Evolutionary conservation across 2,329 filamentous ascomycete species (phyloP).

Genomic region (Fusarium albosuccineum): DNA sequence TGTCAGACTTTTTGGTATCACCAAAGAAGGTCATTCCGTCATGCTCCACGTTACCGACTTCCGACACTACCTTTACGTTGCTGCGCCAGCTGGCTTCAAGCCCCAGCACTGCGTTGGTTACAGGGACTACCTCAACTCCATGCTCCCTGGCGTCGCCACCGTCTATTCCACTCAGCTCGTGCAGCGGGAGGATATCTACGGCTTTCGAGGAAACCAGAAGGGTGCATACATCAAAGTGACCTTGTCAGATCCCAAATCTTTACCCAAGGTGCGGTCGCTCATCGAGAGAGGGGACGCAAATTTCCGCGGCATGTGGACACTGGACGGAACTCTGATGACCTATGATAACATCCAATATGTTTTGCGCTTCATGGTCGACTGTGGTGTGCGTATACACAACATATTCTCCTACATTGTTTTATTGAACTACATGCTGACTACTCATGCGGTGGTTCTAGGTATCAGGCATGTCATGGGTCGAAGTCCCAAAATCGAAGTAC

Average conservation of each 20-base stretch:
- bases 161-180: constrained; percentile 87
- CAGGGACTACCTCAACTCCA: constrained; percentile 82
- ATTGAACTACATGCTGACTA: too few species aligned
- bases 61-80: constrained; percentile 94
- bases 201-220: constrained; percentile 93
- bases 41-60: constrained; percentile 96
- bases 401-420: background rate
- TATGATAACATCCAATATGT: constrained; percentile 98
- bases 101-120: constrained; percentile 82
- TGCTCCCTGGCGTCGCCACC: constrained; percentile 77
- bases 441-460: constrained; percentile 63
- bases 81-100: constrained; percentile 85
- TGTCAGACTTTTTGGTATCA: constrained; percentile 94
- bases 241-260: constrained; percentile 88
- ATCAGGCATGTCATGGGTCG: constrained; percentile 97
- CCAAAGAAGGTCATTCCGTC: constrained; percentile 85
- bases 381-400: constrained; percentile 69
- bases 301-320: constrained; percentile 91
- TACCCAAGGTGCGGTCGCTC: constrained; percentile 78
- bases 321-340: constrained; percentile 79
- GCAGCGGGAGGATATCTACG: constrained; percentile 91
- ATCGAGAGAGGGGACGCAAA: constrained; percentile 85
- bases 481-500: constrained; percentile 82
- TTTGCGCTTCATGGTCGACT: constrained; percentile 97
- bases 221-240: constrained; percentile 95